Base-by-base conservation (phyloP, 257 asterid species). In the Phtheirospermum japonicum region DNA sequence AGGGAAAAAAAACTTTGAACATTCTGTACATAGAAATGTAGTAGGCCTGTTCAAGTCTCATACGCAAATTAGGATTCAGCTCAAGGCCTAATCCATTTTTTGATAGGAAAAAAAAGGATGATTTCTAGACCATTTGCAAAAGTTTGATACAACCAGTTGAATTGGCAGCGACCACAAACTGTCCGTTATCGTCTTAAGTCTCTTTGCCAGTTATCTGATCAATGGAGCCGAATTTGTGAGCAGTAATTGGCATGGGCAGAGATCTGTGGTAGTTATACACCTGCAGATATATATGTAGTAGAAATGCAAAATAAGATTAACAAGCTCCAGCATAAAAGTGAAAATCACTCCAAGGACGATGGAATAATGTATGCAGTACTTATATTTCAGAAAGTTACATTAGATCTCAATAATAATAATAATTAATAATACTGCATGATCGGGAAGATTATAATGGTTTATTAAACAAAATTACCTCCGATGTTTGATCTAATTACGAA, bases 61-160 rank as follows among this genome's bases (percentile, higher is more conserved):
- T 3, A 33, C 53, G 8, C 55, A 2, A 17, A 49, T 11, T 3
- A 40, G 48, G 48, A 11, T 11, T 6, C 46, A 39, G 12, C 20
- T 45, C n/a, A 6, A 17, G 30, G 30, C 30, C 30, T 49, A 18
- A 49, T 49, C n/a, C 55, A 18, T 18, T 18, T 49, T 13, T 17
- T 14, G 13, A 7, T 11, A 5, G 71, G 60, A 31, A 36, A 42
- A 31, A 55, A 10, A 40, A 11, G 0, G 9, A 42, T 50, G 28
- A 39, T n/a, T 46, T 57, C 87, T 83, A 90, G 48, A 82, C 82
- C 92, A 91, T 63, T 75, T 88, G 83, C 10, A 88, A 71, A 20
- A 91, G 82, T 73, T 87, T 90, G 74, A 90, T 85, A 64, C 84
- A 80, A 3, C 97, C 97, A 6, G 83, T 75, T 67, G 97, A 90